Conservation (phyloP, 1,284 basidiomycete genomes). For the Phenoliferia sp. region DNA sequence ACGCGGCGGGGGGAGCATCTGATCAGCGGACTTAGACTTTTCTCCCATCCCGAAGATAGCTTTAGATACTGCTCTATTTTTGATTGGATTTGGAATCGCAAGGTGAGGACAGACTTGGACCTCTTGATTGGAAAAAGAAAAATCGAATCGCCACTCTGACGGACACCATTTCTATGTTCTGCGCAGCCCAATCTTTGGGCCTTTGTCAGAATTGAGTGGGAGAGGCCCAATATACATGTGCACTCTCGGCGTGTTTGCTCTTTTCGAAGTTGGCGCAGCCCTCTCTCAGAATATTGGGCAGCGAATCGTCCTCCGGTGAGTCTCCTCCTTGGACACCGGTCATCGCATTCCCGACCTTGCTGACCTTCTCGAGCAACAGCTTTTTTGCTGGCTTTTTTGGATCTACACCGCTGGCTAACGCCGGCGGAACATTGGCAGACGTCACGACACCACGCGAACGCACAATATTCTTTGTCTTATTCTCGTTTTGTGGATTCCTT, state of each 20-base stretch:
- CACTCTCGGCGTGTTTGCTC: conserved; percentile 7
- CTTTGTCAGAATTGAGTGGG: too few relatives aligned
- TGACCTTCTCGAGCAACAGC: neutral
- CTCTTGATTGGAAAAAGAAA: too few relatives aligned
- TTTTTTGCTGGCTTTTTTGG: conserved; percentile 18
- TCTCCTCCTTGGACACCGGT: neutral
- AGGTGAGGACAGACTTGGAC: too few relatives aligned
- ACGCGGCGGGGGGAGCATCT: neutral
- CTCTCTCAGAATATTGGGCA: conserved; percentile 4
- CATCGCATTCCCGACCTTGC: too few relatives aligned
- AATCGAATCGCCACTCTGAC: too few relatives aligned
- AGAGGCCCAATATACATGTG: conserved; percentile 16
- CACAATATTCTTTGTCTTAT: neutral
- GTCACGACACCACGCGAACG: neutral
- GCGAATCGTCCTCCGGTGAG: conserved; percentile 6
- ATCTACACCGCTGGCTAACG: conserved; percentile 14
- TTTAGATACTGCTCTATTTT: conserved; percentile 18
- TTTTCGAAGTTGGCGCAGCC: conserved; percentile 12
- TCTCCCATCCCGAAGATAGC: conserved; percentile 9
- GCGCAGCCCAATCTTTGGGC: too few relatives aligned
- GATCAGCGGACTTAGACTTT: neutral
- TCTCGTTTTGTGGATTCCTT: neutral
- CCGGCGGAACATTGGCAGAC: conserved; percentile 11
- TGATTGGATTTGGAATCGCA: conserved; percentile 17
- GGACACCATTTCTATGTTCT: too few relatives aligned